Base-by-base conservation (phyloP, 2,329 filamentous ascomycete genomes). In the Aureobasidium namibiae region DNA sequence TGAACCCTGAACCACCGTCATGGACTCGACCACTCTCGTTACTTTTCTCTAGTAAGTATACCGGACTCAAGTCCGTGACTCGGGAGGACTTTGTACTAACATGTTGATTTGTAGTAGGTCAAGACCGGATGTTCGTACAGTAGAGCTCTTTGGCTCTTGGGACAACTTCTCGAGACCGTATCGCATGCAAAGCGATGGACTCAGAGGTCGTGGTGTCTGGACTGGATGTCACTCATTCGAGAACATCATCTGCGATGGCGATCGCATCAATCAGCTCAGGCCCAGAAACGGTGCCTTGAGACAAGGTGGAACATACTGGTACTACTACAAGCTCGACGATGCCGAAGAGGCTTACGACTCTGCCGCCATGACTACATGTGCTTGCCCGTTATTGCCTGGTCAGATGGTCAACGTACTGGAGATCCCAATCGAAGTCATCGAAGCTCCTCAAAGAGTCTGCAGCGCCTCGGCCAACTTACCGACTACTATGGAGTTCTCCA, bases 291-390 rank as follows among this genome's bases (percentile, higher is more conserved):
- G 91, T 60, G 92, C 88, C 56, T 80, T 96, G 64, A 94, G 88
- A 73, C 96, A 96, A 89, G 92, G 92, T 45, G 85, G 88, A 61
- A 94, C 87, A 16, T 96, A 96, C 74, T 96, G 92, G 81, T 97
- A 95, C 78, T 96, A 95, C 89, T 96, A 96, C 74, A 85, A 92
- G 70, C 73, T 96, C 42, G 85, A 96, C 72, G 85, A 87, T 65
- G 84, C 87, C 49, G 78, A 84, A 34, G 92, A 96, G 73, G 84
- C 82, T 54, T 84, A 90, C 70, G 90, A 96, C 70, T 78, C 86
- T 29, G 75, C 82, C 2, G 79, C 88, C 66, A 87, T 88, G 18
- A 86, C 82, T 11, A 96, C 92, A 1, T 91, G 84, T 2, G 75
- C 82, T 44, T 97, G 92, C 69, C 91, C 92, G 36, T 85, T 92